phyloP scores from a whole-genome alignment of 768 basidiomycete species.

The Hydnum rufescens region DNA sequence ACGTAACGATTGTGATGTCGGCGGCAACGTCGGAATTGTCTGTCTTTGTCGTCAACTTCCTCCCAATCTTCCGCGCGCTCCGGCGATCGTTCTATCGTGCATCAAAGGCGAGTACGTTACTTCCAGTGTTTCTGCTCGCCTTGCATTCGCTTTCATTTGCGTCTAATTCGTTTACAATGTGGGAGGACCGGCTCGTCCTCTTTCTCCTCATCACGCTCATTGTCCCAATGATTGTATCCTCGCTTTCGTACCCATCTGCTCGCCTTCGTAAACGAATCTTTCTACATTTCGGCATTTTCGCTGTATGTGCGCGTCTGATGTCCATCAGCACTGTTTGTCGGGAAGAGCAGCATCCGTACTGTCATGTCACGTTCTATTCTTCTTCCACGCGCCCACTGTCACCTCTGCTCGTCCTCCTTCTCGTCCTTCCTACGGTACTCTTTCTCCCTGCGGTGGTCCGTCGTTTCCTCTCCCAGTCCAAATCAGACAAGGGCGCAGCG shows the following conservation, averaged over 20 bases:
- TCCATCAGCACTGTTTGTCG: conserved; percentile 72
- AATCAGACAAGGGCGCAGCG: conserved; percentile 58
- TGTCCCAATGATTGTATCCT: conserved; percentile 38
- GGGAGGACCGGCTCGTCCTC: conserved; percentile 74
- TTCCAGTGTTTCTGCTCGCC: conserved; percentile 27
- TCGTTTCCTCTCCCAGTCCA: conserved; percentile 39
- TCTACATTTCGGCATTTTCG: conserved; percentile 45
- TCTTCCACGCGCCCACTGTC: conserved; percentile 50
- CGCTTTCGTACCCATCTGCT: conserved; percentile 43
- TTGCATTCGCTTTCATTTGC: conserved; percentile 62
- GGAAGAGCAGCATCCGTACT: conserved; percentile 86
- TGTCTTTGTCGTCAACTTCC: conserved; percentile 1
- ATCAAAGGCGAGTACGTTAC: conserved; percentile 3
- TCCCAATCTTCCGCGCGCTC: not conserved
- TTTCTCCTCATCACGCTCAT: conserved; percentile 47
- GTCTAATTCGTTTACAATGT: conserved; percentile 94
- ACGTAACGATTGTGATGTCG: conserved; percentile 12
- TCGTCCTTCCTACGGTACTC: conserved; percentile 37
- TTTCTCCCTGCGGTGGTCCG: conserved; percentile 34
- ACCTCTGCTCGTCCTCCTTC: conserved; percentile 34
- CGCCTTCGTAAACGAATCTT: conserved; percentile 60
- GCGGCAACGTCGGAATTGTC: not conserved
- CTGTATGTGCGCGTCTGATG: conserved; percentile 53
- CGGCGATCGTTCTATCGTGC: conserved; percentile 1
- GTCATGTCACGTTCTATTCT: conserved; percentile 75